Evolutionary conservation across 495 filamentous ascomycete species (phyloP).

Genomic region (Neurospora intermedia): DNA sequence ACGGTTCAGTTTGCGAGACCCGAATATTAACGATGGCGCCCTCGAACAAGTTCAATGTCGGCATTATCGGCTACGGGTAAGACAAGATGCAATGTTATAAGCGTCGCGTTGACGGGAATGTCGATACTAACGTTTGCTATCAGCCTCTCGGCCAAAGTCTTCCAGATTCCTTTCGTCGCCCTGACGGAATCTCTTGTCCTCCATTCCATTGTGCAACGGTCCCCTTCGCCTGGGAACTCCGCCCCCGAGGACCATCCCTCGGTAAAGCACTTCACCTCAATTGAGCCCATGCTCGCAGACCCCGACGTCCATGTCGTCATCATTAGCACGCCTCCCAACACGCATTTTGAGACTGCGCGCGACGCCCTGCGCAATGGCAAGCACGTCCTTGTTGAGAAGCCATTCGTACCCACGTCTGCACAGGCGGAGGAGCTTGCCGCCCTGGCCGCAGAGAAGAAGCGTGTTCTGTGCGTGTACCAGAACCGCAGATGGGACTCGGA

Average conservation of each 20-base stretch:
- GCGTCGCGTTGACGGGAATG: background rate
- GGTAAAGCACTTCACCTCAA: slow-evolving; percentile 50
- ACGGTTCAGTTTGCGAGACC: too few species aligned
- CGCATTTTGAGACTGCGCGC: slow-evolving; percentile 57
- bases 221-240: slow-evolving; percentile 37
- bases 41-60: slow-evolving; percentile 36
- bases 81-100: slow-evolving; percentile 1
- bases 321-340: slow-evolving; percentile 64
- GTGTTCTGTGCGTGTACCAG: slow-evolving; percentile 71
- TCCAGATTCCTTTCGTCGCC: slow-evolving; percentile 81
- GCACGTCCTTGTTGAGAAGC: slow-evolving; percentile 84
- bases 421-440: slow-evolving; percentile 62
- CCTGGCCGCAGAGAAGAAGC: slow-evolving; percentile 50
- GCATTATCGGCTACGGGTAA: slow-evolving; percentile 46
- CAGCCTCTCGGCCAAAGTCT: slow-evolving; percentile 74
- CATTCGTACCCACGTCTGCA: slow-evolving; percentile 61
- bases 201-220: slow-evolving; percentile 70
- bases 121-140: slow-evolving; percentile 6
- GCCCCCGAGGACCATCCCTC: slow-evolving; percentile 59
- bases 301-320: slow-evolving; percentile 58
- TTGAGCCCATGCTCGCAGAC: slow-evolving; percentile 56
- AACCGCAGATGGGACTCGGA: slow-evolving; percentile 83
- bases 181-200: slow-evolving; percentile 54
- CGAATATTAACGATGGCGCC: slow-evolving; percentile 4
- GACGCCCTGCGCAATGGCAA: slow-evolving; percentile 64